These are phyloP conservation scores for Nicotiana tabacum DNA, from an alignment of 257 asterid species.

Conservation along the genomic window DNA sequence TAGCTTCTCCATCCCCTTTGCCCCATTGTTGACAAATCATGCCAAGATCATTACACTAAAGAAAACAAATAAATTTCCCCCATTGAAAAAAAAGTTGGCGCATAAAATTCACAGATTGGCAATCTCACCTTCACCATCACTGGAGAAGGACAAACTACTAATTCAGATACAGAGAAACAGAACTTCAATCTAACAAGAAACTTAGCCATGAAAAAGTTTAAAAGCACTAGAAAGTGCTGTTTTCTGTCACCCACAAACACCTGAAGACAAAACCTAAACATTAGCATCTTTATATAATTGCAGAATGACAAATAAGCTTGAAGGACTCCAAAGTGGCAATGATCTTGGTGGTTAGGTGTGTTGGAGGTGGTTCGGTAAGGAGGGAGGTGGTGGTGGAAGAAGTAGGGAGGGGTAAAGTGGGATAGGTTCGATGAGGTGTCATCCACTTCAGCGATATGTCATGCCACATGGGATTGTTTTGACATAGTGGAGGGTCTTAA, in stretches of 20 bases:
- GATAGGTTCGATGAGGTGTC: no score
- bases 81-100: neutral
- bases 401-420: no score
- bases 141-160: neutral
- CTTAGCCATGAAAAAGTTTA: conserved; percentile 15
- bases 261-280: conserved; percentile 13
- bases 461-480: no score
- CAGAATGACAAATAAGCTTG: neutral
- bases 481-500: no score
- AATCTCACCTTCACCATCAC: neutral
- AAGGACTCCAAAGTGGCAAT: neutral
- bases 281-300: conserved; percentile 7
- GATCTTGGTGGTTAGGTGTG: no score
- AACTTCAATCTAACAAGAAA: neutral
- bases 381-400: no score
- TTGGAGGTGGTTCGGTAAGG: no score
- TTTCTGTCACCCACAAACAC: conserved; percentile 31
- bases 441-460: no score
- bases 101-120: neutral
- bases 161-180: neutral
- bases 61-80: neutral
- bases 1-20: no score
- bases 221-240: conserved; percentile 30
- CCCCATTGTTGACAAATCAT: neutral
- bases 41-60: neutral